phyloP scores from a whole-genome alignment of 345 rosid species.

The Limnanthes douglasii region DNA sequence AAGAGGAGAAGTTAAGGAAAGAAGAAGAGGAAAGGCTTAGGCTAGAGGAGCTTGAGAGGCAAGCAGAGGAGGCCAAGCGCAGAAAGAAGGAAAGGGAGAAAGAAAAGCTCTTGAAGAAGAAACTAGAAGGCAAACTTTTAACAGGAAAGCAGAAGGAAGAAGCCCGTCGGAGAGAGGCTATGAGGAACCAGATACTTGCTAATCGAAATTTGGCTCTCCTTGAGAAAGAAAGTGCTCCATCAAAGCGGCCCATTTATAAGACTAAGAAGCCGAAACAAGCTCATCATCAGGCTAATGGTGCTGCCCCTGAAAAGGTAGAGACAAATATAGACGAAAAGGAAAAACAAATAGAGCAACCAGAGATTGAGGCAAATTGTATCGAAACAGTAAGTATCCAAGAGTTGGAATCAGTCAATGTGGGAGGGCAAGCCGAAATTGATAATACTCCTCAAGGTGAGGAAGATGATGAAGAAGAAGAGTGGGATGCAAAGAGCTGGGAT shows the following conservation, averaged over 20 bases:
- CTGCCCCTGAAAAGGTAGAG: constrained; percentile 26
- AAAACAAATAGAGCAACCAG: constrained; percentile 22
- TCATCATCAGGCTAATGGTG: constrained; percentile 46
- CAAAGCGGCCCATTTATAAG: constrained; percentile 70
- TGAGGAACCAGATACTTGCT: constrained; percentile 65
- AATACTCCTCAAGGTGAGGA: constrained; percentile 51
- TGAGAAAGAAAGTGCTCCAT: constrained; percentile 35
- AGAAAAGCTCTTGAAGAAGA: constrained; percentile 77
- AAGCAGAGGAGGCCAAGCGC: constrained; percentile 92
- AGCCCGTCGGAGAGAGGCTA: constrained; percentile 73
- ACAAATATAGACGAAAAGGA: constrained; percentile 28
- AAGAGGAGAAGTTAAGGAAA: constrained; percentile 72
- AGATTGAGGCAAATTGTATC: constrained; percentile 22
- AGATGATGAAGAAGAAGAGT: constrained; percentile 72
- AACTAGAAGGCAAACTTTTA: constrained; percentile 77
- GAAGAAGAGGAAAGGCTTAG: constrained; percentile 81
- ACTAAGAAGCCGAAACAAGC: constrained; percentile 58
- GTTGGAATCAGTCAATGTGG: constrained; percentile 18
- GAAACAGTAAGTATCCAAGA: constrained; percentile 35
- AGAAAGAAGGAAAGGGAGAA: constrained; percentile 77
- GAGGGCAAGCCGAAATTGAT: constrained; percentile 25
- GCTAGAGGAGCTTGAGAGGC: constrained; percentile 81
- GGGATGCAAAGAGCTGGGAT: constrained; percentile 99
- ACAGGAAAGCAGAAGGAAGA: constrained; percentile 87
- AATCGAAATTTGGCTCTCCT: constrained; percentile 26